A percentile compares a stretch with the other conserved stretches of the same genome.
These are phyloP conservation scores for Hypomyces perniciosus DNA, from an alignment of 2,329 filamentous ascomycete genomes.

Conservation along the genomic window DNA sequence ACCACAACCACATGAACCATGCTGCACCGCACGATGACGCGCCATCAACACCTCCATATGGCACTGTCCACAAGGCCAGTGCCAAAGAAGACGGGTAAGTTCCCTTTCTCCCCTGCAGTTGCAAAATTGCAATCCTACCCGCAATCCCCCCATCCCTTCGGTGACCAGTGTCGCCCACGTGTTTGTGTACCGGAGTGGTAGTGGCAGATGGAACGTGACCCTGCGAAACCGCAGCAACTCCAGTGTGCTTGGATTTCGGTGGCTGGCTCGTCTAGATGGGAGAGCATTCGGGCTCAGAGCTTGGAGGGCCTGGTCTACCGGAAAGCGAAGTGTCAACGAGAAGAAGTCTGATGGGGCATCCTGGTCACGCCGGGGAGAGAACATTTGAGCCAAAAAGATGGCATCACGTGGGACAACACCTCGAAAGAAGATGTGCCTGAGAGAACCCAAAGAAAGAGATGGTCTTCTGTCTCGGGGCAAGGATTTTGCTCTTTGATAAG, in stretches of 20 bases:
- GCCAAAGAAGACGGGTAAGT: constrained; percentile 51
- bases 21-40: constrained; percentile 24
- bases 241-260: constrained; percentile 16
- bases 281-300: constrained; percentile 22
- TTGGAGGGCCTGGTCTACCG: constrained; percentile 20
- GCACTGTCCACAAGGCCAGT: constrained; percentile 50
- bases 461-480: constrained; percentile 8
- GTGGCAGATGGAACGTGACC: constrained; percentile 7
- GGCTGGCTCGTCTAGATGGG: constrained; percentile 24
- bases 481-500: constrained; percentile 22
- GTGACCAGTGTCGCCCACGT: constrained; percentile 5
- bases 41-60: constrained; percentile 28
- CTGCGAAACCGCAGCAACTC: constrained; percentile 14
- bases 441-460: constrained; percentile 5
- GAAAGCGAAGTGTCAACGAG: constrained; percentile 18
- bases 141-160: background rate
- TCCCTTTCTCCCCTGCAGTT: constrained; percentile 1
- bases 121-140: background rate
- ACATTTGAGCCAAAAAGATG: background rate
- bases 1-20: constrained; percentile 1
- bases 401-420: constrained; percentile 1
- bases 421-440: constrained; percentile 4
- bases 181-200: constrained; percentile 18
- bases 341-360: constrained; percentile 9
- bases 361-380: constrained; percentile 7